These are phyloP conservation scores for Neurospora sp. DNA, from an alignment of 495 filamentous ascomycete species.

Conservation along the genomic window DNA sequence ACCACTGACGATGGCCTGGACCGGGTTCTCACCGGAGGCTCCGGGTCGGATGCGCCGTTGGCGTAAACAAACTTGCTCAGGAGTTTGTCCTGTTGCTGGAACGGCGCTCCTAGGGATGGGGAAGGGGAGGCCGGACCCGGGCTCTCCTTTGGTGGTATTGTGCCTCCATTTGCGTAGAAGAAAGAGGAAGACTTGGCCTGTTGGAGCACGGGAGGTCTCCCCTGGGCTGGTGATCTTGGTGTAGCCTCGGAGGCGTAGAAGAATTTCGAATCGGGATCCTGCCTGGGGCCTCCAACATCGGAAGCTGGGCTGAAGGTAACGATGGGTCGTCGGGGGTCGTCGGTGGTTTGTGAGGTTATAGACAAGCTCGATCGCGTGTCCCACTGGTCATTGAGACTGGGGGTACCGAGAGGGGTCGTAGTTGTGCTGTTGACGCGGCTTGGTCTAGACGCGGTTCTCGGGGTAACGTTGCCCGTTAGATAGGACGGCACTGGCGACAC, in stretches of 20 bases:
- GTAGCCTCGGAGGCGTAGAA: conserved; percentile 66
- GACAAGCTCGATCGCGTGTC: conserved; percentile 28
- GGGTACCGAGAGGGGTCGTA: conserved; percentile 49
- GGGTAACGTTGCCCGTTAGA: conserved; percentile 50
- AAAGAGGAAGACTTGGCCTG: conserved; percentile 40
- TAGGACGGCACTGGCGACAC: conserved; percentile 42
- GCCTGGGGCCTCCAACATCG: conserved; percentile 19
- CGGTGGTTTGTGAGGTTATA: conserved; percentile 18
- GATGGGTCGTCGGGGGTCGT: conserved; percentile 16
- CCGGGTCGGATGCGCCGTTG: conserved; percentile 41
- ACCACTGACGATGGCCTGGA: conserved; percentile 25
- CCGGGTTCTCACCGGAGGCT: conserved; percentile 11
- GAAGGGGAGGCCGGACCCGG: conserved; percentile 19
- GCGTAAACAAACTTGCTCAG: conserved; percentile 70
- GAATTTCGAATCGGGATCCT: conserved; percentile 48
- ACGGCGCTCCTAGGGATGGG: conserved; percentile 21
- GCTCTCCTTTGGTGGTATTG: conserved; percentile 15
- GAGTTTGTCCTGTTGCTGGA: conserved; percentile 20
- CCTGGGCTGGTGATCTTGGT: conserved; percentile 14
- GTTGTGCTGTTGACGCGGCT: conserved; percentile 56
- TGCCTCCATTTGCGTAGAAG: conserved; percentile 43
- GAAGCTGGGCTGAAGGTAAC: conserved; percentile 25
- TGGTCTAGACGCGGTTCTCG: conserved; percentile 57
- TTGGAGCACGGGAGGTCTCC: conserved; percentile 11
- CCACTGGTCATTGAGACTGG: conserved; percentile 30